Base-by-base conservation (phyloP, 176 grass and related monocot genomes). In the Coix lacrymajobi region DNA sequence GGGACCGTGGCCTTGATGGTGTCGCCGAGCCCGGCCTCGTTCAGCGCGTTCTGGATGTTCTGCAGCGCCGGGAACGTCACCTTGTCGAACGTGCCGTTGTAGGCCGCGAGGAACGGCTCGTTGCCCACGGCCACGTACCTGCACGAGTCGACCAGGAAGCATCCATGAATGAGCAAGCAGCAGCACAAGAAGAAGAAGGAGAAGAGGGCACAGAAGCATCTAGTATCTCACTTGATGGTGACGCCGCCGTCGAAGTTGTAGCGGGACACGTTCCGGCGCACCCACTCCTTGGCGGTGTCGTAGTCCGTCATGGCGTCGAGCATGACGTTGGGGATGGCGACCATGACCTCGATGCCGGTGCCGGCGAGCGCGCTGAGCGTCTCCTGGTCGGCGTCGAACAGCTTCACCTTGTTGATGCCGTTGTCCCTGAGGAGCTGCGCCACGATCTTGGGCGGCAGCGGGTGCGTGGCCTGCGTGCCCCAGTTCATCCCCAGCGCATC, bases 61-160 rank as follows among this genome's bases (percentile, higher is more conserved):
- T 78, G 45, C 69, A 96, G 81, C 44, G 93, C 93, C 61, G 93
- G 93, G 38, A 92, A 85, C 3, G 93, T 96, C 13, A 90, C 81
- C 80, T 96, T 88, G 44, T 90, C 86, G 83, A 96, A 96, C 33
- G 93, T 84, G 68, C 79, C 82, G 66, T 96, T 96, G 93, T 92
- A 96, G 3, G 93, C 57, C 11, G 83, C 70, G 33, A 96, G 40
- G 65, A 96, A 96, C 8, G 90, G 93, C 61, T 96, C 93, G 11
- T 96, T 96, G 38, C 93, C 93, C 0, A 96, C 90, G 8, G 93
- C 93, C 0, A 96, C 93, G 29, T 96, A 92, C 85, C 93, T 95
- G 81, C n/a, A n/a, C n/a, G n/a, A n/a, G n/a, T n/a, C n/a, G n/a
- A n/a, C n/a, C n/a, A n/a, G n/a, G n/a, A 33, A 33, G 33, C 33